Evolutionary conservation across 441 rosid genomes (phyloP), one percentile per base, ranked within the genome.

Genomic region (Croton laevigatus): DNA sequence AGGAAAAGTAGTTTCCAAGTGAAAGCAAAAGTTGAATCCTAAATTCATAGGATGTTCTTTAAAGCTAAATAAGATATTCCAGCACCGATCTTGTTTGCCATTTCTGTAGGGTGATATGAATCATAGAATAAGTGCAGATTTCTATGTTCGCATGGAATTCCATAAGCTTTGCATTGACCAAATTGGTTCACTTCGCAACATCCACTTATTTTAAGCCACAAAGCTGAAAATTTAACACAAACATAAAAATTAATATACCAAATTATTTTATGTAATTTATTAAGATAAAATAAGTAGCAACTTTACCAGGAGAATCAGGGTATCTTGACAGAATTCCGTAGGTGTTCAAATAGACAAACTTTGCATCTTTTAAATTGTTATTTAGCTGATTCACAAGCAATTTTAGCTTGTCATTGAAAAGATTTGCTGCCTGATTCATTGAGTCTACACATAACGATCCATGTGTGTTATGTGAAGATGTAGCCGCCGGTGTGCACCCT

Each of bases 71-170:
- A 84, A 3, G 80, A 60, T 67, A 74, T 71, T 62, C 58, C 22
- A 4, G 85, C 89, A 0, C 20, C 59, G 1, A 78, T 19, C 16
- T 20, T 20, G 71, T 86, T 83, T 0, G 62, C 77, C 0, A 82
- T 71, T 60, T 90, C 89, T n/a, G 89, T 77, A 19, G 87, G 85
- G 77, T 88, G 91, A 59, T 79, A 85, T 11, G 84, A 69, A 58
- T 86, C 96, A 85, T 81, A 89, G 49, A 88, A 89, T 64, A 81
- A 20, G 69, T 42, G 52, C 32, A 44, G 62, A 0, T 69, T 59
- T 51, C 89, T 80, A 17, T 73, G 22, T 2, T 37, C 40, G 74
- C 91, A 85, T 14, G 88, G 80, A 42, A 69, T 66, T 62, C 70
- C 71, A 59, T 71, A 45, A 1, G 79, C 80, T 10, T 71, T 38